phyloP scores from a whole-genome alignment of 2,329 filamentous ascomycete species.

The Teratosphaeria nubilosa region DNA sequence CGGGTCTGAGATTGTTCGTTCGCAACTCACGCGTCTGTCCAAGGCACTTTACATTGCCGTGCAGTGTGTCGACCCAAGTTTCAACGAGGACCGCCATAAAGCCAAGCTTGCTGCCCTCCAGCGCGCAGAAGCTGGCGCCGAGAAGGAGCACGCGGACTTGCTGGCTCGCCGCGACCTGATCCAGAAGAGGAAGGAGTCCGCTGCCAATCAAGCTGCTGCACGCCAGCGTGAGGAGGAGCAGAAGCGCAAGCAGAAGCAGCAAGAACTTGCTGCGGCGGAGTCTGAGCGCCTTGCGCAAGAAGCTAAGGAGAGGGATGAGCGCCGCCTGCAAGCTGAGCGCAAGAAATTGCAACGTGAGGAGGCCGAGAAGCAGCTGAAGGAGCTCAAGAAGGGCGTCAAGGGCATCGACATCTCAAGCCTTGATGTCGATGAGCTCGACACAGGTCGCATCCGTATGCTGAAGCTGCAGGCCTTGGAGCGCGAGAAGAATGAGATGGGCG shows the following conservation, averaged over 20 bases:
- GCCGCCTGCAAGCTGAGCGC: constrained; percentile 74
- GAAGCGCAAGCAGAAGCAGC: constrained; percentile 72
- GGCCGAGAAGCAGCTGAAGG: constrained; percentile 79
- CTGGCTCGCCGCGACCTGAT: constrained; percentile 83
- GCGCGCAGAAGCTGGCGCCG: constrained; percentile 77
- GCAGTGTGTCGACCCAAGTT: constrained; percentile 86
- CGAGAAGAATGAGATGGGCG: constrained; percentile 92
- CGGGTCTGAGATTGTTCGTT: constrained; percentile 91
- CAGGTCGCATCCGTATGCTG: constrained; percentile 69
- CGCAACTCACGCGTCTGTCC: constrained; percentile 82
- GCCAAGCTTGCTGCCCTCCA: constrained; percentile 71
- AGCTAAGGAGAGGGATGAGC: constrained; percentile 80
- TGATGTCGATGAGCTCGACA: constrained; percentile 59
- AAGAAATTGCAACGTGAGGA: constrained; percentile 53
- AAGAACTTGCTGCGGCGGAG: constrained; percentile 83
- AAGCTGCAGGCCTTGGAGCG: constrained; percentile 94
- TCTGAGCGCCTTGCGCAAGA: constrained; percentile 82
- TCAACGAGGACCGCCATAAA: constrained; percentile 70
- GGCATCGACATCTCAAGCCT: constrained; percentile 76
- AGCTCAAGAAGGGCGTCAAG: constrained; percentile 83
- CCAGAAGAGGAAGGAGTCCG: constrained; percentile 92
- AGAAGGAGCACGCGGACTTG: constrained; percentile 79
- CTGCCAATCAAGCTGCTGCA: constrained; percentile 76
- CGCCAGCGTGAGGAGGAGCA: constrained; percentile 89
- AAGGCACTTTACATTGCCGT: constrained; percentile 87